phyloP scores from a whole-genome alignment of 2,329 filamentous ascomycete species.

The Sclerotinia minor region DNA sequence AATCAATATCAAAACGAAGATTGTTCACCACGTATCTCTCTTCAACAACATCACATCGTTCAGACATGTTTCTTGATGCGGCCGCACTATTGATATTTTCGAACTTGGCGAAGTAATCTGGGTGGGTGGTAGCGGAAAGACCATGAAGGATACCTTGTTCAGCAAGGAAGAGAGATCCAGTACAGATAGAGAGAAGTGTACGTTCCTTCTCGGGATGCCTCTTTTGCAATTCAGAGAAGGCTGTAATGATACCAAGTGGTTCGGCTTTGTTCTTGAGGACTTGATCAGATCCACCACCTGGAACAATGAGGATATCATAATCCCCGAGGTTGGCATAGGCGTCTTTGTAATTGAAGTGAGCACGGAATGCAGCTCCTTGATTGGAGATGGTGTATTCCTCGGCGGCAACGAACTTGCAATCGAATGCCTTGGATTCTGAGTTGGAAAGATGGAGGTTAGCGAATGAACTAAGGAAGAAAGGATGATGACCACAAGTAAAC shows the following conservation, averaged over 20 bases:
- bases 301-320: slow-evolving; percentile 76
- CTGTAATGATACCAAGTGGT: slow-evolving; percentile 70
- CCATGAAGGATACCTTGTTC: slow-evolving; percentile 75
- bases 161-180: slow-evolving; percentile 75
- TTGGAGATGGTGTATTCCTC: slow-evolving; percentile 55
- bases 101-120: slow-evolving; percentile 75
- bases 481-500: slow-evolving; percentile 7
- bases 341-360: slow-evolving; percentile 77
- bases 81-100: slow-evolving; percentile 79
- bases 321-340: slow-evolving; percentile 60
- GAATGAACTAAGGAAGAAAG: neutral
- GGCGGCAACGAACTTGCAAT: slow-evolving; percentile 42
- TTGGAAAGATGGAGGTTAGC: neutral
- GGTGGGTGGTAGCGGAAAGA: slow-evolving; percentile 78
- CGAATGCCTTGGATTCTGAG: slow-evolving; percentile 38
- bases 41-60: slow-evolving; percentile 81
- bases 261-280: slow-evolving; percentile 68
- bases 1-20: slow-evolving; percentile 76
- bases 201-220: slow-evolving; percentile 77
- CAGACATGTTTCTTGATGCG: slow-evolving; percentile 66
- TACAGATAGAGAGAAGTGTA: slow-evolving; percentile 77
- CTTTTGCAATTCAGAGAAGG: slow-evolving; percentile 78
- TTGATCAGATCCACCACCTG: slow-evolving; percentile 64
- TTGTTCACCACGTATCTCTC: slow-evolving; percentile 90
- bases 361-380: slow-evolving; percentile 68